Conservation (phyloP, 352 stramenopile species). For the Saprolegnia diclina region DNA sequence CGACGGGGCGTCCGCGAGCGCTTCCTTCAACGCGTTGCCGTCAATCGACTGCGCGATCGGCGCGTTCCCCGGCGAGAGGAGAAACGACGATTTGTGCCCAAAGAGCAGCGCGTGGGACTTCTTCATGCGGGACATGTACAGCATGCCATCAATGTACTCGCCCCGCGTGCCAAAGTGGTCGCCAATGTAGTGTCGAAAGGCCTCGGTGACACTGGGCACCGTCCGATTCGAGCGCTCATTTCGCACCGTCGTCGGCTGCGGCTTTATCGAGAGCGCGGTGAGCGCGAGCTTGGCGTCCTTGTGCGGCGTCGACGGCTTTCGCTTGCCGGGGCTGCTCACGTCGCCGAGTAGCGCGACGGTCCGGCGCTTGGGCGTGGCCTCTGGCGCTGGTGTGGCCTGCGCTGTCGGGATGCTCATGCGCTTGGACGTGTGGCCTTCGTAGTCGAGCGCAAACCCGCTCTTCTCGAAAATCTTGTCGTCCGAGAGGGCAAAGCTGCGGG, state of each 20-base stretch:
- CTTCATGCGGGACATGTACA: slow-evolving; percentile 87
- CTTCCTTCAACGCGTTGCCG: slow-evolving; percentile 42
- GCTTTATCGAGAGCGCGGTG: slow-evolving; percentile 16
- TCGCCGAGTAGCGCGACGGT: neutral
- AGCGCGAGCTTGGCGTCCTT: slow-evolving; percentile 19
- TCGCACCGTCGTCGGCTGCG: neutral
- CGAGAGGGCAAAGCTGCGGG: neutral
- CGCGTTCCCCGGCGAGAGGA: neutral
- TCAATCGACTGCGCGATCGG: slow-evolving; percentile 27
- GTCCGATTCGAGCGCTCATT: neutral
- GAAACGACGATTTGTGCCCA: slow-evolving; percentile 17
- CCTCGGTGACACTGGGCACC: slow-evolving; percentile 18
- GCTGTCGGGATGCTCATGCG: slow-evolving; percentile 2
- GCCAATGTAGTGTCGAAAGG: slow-evolving; percentile 60
- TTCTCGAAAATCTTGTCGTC: slow-evolving; percentile 26
- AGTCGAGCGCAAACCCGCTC: slow-evolving; percentile 25
- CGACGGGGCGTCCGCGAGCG: slow-evolving; percentile 38
- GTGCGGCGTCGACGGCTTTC: neutral
- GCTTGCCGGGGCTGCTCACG: neutral
- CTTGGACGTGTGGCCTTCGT: slow-evolving; percentile 25
- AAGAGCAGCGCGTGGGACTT: slow-evolving; percentile 46
- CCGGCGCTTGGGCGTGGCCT: neutral
- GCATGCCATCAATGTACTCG: slow-evolving; percentile 78
- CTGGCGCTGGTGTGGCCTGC: neutral
- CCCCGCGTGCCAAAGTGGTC: slow-evolving; percentile 76